Conservation (phyloP, 345 rosid species). For the Psidium friedrichsthalianum region DNA sequence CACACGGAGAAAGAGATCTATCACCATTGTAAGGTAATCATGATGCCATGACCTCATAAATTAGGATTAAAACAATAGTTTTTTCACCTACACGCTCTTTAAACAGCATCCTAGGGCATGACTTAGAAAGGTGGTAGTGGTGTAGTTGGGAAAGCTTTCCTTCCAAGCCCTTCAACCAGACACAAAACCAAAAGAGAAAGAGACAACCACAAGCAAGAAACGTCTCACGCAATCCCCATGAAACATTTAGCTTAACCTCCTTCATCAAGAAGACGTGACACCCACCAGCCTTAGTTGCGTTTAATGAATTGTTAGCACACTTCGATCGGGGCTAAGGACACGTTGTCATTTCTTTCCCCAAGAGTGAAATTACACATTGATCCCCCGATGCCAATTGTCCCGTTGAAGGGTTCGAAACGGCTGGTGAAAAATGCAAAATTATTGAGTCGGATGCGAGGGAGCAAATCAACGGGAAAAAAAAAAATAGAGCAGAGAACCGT, state of each 20-base stretch:
- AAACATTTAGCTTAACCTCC: not conserved
- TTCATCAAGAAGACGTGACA: not conserved
- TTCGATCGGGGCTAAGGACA: not conserved
- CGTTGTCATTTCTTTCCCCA: no score
- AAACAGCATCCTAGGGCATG: not conserved
- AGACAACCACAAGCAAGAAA: not conserved
- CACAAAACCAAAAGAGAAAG: not conserved
- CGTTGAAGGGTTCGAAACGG: not conserved
- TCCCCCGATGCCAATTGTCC: not conserved
- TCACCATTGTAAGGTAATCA: not conserved
- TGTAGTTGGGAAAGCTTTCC: not conserved
- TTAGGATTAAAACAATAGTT: not conserved
- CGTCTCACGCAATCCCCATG: not conserved
- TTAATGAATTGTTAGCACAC: not conserved
- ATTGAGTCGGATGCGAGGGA: not conserved
- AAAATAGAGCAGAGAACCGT: no score
- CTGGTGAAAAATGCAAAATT: not conserved
- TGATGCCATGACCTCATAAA: not conserved
- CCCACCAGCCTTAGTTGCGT: not conserved
- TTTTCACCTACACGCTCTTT: not conserved
- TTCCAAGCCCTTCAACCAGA: not conserved
- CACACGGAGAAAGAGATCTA: not conserved
- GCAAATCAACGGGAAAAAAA: not conserved
- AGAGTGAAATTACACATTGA: not conserved
- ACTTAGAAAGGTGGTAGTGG: not conserved